These are phyloP conservation scores for Polymyxa betae DNA, from an alignment of 208 protist species.

Conservation along the genomic window DNA sequence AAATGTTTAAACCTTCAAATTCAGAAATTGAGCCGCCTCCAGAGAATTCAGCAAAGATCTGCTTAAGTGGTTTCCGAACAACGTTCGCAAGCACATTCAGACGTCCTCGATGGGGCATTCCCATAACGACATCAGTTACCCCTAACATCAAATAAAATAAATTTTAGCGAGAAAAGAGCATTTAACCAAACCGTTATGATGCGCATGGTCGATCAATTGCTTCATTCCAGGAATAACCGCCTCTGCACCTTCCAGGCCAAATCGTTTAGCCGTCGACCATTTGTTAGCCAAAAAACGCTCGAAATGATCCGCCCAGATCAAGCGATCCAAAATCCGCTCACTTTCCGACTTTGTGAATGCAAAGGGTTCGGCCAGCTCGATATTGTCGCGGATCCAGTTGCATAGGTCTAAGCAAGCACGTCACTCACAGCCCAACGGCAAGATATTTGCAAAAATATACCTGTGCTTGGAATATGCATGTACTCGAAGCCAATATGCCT, in stretches of 20 bases:
- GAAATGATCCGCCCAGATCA: constrained; percentile 87
- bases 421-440: not conserved
- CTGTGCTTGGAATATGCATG: constrained; percentile 85
- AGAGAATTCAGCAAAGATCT: constrained; percentile 79
- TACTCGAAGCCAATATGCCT: constrained; percentile 87
- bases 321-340: constrained; percentile 72
- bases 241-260: constrained; percentile 94
- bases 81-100: constrained; percentile 95
- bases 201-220: constrained; percentile 64
- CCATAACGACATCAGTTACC: constrained; percentile 89
- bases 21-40: not conserved
- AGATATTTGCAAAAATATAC: not conserved
- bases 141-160: constrained; percentile 69
- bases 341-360: constrained; percentile 13
- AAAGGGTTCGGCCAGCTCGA: constrained; percentile 78
- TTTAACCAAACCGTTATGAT: constrained; percentile 12
- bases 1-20: not conserved
- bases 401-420: constrained; percentile 29
- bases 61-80: constrained; percentile 86
- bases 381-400: constrained; percentile 85
- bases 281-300: constrained; percentile 73
- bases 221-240: constrained; percentile 90
- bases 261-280: constrained; percentile 87
- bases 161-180: not conserved
- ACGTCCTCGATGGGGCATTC: constrained; percentile 95